phyloP scores from a whole-genome alignment of 495 filamentous ascomycete genomes.

The Xylaria grammica region DNA sequence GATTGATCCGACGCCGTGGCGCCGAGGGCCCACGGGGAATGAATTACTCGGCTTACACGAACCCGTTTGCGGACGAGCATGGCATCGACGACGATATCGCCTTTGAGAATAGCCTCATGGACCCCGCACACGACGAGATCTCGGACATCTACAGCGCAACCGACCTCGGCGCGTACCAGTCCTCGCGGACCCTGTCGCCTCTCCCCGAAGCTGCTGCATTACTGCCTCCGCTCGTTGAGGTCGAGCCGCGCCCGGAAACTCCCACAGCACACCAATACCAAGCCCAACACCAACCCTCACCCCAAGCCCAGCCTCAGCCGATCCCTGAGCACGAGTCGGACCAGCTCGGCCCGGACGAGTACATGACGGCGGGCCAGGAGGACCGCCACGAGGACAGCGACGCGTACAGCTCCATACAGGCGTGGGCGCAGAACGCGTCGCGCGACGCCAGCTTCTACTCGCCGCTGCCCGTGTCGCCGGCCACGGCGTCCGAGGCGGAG shows the following conservation, averaged over 20 bases:
- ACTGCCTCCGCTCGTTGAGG: constrained; percentile 36
- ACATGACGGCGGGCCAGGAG: constrained; percentile 48
- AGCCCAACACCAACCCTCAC: background rate
- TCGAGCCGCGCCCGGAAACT: constrained; percentile 33
- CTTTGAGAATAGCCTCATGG: constrained; percentile 42
- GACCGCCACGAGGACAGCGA: constrained; percentile 40
- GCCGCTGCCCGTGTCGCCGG: constrained; percentile 50
- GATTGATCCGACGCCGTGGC: constrained; percentile 50
- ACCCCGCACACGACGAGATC: constrained; percentile 52
- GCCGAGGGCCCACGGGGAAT: constrained; percentile 56
- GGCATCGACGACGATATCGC: constrained; percentile 51
- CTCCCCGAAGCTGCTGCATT: constrained; percentile 10
- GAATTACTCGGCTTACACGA: constrained; percentile 57
- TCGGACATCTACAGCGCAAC: constrained; percentile 61
- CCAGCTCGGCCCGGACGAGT: constrained; percentile 47
- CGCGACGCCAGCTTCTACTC: constrained; percentile 54
- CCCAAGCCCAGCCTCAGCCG: background rate
- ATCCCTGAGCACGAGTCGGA: constrained; percentile 21
- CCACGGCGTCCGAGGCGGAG: constrained; percentile 38
- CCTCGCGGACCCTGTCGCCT: constrained; percentile 27
- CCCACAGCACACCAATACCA: constrained; percentile 12
- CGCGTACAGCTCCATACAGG: constrained; percentile 58
- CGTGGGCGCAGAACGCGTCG: constrained; percentile 55
- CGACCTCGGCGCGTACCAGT: constrained; percentile 36
- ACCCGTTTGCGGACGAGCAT: constrained; percentile 66